Evolutionary conservation across 257 asterid genomes (phyloP), one percentile per base, ranked within the genome.

Genomic region (Oldenlandia corymbosa): DNA sequence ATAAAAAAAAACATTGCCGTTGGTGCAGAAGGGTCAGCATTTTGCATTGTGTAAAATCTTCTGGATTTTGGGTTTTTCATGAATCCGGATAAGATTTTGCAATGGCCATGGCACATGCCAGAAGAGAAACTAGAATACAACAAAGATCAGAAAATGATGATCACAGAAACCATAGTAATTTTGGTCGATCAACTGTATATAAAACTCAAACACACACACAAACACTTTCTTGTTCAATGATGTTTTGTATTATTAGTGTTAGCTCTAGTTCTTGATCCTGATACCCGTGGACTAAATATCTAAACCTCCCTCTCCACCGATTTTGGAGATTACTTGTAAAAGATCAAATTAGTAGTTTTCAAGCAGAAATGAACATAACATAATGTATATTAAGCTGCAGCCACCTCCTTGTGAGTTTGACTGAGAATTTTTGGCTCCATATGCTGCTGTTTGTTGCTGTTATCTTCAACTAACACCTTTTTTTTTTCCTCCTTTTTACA

Each of bases 181-280:
- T 61, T 60, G 60, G 45, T n/a, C n/a, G n/a, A n/a, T n/a, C n/a
- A n/a, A 55, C 39, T 80, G 85, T 84, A 71, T 66, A 76, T 78
- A 57, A 56, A 24, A 26, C 39, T 57, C 46, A 32, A 43, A 60
- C 46, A 60, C 68, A 54, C n/a, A 36, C 46, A 24, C n/a, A n/a
- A n/a, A n/a, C n/a, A n/a, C n/a, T n/a, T n/a, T n/a, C n/a, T n/a
- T n/a, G n/a, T n/a, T n/a, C n/a, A n/a, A n/a, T n/a, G n/a, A n/a
- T n/a, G n/a, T n/a, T n/a, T n/a, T n/a, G n/a, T n/a, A n/a, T n/a
- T n/a, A n/a, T n/a, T n/a, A n/a, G n/a, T n/a, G n/a, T n/a, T n/a
- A n/a, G 66, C 65, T 69, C 67, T 55, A 64, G 52, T 54, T 68
- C 52, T 56, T 68, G 53, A 55, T 68, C 51, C 41, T 10, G 2